phyloP scores from a whole-genome alignment of 2,329 filamentous ascomycete species.

The Exserohilum rostratum region DNA sequence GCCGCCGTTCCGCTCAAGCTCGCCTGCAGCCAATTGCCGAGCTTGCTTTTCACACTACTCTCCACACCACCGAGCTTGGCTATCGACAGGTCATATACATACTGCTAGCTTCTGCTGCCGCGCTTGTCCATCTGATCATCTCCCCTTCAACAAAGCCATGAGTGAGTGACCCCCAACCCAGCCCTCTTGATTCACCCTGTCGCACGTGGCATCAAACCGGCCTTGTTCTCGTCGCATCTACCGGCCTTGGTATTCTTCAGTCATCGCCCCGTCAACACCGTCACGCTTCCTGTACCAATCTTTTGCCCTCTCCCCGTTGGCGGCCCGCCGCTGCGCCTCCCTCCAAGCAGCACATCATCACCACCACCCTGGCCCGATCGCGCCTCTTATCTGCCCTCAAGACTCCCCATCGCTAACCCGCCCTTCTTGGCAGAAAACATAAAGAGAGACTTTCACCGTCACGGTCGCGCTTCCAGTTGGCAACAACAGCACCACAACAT shows the following conservation, averaged over 20 bases:
- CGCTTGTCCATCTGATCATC: constrained; percentile 13
- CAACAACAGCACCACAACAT: constrained; percentile 20
- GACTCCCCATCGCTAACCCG: constrained; percentile 7
- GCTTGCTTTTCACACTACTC: not conserved
- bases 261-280: constrained; percentile 4
- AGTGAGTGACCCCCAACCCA: constrained; percentile 19
- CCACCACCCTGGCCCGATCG: constrained; percentile 1
- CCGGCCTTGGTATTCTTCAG: constrained; percentile 11
- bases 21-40: constrained; percentile 8
- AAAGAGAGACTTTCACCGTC: constrained; percentile 41
- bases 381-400: constrained; percentile 3
- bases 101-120: constrained; percentile 15
- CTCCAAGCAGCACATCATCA: constrained; percentile 5
- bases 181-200: constrained; percentile 12
- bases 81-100: constrained; percentile 16
- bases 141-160: constrained; percentile 16
- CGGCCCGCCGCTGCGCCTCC: constrained; percentile 2
- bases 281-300: not conserved
- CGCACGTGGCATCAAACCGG: constrained; percentile 9
- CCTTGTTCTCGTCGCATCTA: constrained; percentile 12
- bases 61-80: constrained; percentile 13
- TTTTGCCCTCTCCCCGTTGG: constrained; percentile 1
- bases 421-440: constrained; percentile 37
- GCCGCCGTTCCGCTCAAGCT: constrained; percentile 4
- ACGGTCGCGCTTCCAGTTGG: constrained; percentile 32